phyloP scores from a whole-genome alignment of 2,329 filamentous ascomycete genomes.

The Paecilomyces fulvus region DNA sequence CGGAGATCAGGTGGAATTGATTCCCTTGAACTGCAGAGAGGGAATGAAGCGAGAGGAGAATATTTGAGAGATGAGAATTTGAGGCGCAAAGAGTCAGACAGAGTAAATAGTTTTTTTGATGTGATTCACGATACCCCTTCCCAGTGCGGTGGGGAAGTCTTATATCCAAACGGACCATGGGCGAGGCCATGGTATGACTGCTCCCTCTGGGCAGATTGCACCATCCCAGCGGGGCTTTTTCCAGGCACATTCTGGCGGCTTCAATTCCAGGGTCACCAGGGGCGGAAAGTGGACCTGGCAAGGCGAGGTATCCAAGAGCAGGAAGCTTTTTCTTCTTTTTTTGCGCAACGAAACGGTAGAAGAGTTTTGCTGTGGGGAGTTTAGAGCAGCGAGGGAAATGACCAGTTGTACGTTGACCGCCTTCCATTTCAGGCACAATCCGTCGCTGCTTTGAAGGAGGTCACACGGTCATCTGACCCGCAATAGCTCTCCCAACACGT shows the following conservation, averaged over 20 bases:
- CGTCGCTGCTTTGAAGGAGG: background rate
- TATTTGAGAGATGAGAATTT: background rate
- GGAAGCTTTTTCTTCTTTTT: background rate
- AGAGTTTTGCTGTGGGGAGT: background rate
- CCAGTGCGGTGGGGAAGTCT: background rate
- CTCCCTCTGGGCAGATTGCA: background rate
- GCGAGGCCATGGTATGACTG: background rate
- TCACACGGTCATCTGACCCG: constrained; percentile 25
- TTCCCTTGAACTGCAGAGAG: background rate
- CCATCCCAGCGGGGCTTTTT: background rate
- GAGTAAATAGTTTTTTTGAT: background rate
- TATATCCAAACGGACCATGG: background rate
- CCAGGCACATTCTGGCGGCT: background rate
- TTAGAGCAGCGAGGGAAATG: background rate
- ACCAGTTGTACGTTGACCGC: background rate
- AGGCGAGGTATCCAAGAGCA: background rate
- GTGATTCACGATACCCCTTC: background rate
- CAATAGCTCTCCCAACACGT: constrained; percentile 18
- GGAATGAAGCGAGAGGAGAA: background rate
- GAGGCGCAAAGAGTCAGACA: background rate
- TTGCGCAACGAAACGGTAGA: background rate
- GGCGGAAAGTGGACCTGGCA: constrained; percentile 1
- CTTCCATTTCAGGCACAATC: background rate
- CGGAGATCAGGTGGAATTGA: background rate
- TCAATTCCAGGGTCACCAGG: background rate